Conservation (phyloP, 768 basidiomycete species). For the Leccinum olivaceopallidum region DNA sequence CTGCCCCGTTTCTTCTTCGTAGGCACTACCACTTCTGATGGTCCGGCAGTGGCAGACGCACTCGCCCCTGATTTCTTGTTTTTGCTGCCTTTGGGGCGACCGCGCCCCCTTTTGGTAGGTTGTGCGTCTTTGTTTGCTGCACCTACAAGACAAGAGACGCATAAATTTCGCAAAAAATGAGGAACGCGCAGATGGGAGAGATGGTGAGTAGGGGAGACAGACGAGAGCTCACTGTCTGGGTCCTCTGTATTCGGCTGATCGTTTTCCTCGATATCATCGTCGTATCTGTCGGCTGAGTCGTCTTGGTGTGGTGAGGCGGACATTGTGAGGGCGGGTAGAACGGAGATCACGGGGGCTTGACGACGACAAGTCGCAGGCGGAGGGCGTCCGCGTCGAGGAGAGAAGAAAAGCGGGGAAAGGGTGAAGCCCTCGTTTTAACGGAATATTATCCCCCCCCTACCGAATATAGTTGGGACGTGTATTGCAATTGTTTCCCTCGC, state of each 20-base stretch:
- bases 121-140: conserved; percentile 39
- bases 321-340: conserved; percentile 42
- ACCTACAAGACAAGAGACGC: conserved; percentile 35
- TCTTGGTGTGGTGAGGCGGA: conserved; percentile 62
- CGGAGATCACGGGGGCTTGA: conserved; percentile 28
- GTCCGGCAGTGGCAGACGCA: conserved; percentile 28
- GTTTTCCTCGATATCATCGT: conserved; percentile 59
- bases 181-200: conserved; percentile 13
- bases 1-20: conserved; percentile 50
- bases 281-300: conserved; percentile 52
- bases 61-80: conserved; percentile 51
- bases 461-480: conserved; percentile 69
- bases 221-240: conserved; percentile 29
- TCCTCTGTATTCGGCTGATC: conserved; percentile 42
- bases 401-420: conserved; percentile 64
- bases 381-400: conserved; percentile 40
- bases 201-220: conserved; percentile 13
- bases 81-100: conserved; percentile 89
- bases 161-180: conserved; percentile 21
- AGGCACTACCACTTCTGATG: conserved; percentile 28
- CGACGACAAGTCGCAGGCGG: conserved; percentile 18
- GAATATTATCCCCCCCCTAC: conserved; percentile 58
- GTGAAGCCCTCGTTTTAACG: conserved; percentile 74
- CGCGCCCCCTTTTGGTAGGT: conserved; percentile 73
- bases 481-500: conserved; percentile 64